Evolutionary conservation across 306 rosid genomes (phyloP).

Genomic region (apple (Malus domestica)): DNA sequence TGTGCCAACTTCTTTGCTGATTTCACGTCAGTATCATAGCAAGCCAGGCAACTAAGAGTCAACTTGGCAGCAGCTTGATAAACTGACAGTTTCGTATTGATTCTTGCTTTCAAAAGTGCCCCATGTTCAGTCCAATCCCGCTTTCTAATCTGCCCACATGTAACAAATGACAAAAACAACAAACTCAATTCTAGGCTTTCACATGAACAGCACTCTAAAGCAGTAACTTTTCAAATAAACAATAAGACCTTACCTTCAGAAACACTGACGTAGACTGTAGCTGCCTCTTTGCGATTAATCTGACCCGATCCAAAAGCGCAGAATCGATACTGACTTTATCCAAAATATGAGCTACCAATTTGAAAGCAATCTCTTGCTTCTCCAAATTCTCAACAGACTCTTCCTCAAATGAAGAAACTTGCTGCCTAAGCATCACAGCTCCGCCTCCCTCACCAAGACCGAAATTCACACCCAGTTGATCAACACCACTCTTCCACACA

Average conservation of each 20-base stretch:
- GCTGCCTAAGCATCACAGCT: constrained; percentile 50
- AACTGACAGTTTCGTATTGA: constrained; percentile 71
- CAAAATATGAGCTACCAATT: constrained; percentile 69
- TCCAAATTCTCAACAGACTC: constrained; percentile 83
- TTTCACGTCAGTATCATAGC: constrained; percentile 69
- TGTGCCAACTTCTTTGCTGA: constrained; percentile 76
- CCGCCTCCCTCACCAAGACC: constrained; percentile 58
- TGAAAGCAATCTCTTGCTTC: constrained; percentile 84
- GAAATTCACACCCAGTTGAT: constrained; percentile 53
- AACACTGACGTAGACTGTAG: constrained; percentile 71
- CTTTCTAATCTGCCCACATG: constrained; percentile 74
- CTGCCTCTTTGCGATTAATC: constrained; percentile 80
- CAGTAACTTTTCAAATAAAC: not conserved
- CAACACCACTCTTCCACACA: constrained; percentile 58
- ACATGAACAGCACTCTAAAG: not conserved
- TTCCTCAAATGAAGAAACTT: constrained; percentile 73
- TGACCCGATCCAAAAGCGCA: constrained; percentile 67
- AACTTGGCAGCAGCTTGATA: constrained; percentile 69
- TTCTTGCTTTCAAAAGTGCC: constrained; percentile 67
- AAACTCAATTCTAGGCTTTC: not conserved
- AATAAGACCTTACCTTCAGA: constrained; percentile 53
- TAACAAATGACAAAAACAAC: not conserved
- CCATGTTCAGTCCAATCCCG: constrained; percentile 97
- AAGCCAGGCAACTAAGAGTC: constrained; percentile 56
- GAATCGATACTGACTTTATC: constrained; percentile 52